Evolutionary conservation across 2,329 filamentous ascomycete species (phyloP), one percentile per base, ranked within the genome.

Genomic region (Aspergillus clavatus): DNA sequence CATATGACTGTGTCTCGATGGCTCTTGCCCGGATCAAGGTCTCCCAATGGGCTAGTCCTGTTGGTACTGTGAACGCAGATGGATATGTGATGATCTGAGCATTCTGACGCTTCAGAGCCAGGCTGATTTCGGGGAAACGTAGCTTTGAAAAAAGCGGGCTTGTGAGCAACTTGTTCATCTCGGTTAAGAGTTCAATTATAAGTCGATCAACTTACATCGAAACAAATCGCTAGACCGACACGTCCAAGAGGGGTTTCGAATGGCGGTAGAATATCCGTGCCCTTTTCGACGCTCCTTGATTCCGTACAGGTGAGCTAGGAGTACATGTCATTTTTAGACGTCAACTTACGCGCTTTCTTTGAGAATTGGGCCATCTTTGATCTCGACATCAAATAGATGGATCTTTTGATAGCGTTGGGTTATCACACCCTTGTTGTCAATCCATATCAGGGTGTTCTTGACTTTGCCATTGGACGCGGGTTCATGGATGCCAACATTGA

Each of bases 401-500:
- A 95, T 72, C 67, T 97, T 97, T 66, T 95, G 86, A 69, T 96
- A 96, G 16, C 76, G 71, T 11, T 83, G 75, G 1, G 69, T 67
- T 22, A 87, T 81, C 4, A 73, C 60, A 1, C 84, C 84, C 0
- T 71, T 57, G 33, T 77, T 74, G 55, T 82, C 70, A 52, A 87
- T 86, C 81, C 82, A 87, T 37, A 86, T 72, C 22, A 82, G 70
- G 0, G 78, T 81, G 59, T 87, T 87, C 49, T 77, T 79, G 29
- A 86, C 75, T 43, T 76, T 71, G 14, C 66, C 67, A 31, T 71
- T 65, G 2, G 73, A 59, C 14, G 78, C 76, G 1, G 85, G 82
- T 51, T 91, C 87, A 69, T 96, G 91, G 52, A 96, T 82, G 3
- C 91, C 91, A 24, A 95, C 89, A 62, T 89, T 88, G 47, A 96